Evolutionary conservation across 257 asterid species (phyloP).

Genomic region (Plantago ovata): DNA sequence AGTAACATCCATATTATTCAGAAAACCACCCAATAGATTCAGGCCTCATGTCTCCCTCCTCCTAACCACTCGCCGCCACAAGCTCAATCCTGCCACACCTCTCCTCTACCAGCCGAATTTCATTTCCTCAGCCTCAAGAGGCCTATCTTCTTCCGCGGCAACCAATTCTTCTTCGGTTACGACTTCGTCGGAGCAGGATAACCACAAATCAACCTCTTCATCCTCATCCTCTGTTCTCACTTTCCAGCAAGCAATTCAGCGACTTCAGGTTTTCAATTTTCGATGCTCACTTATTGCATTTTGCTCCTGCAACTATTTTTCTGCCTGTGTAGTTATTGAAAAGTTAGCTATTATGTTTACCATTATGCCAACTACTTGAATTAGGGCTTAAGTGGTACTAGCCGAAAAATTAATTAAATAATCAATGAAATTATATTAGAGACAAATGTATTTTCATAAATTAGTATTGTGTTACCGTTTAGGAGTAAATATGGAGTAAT

Average conservation of each 20-base stretch:
- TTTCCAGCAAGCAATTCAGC: constrained; percentile 94
- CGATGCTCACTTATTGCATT: not conserved
- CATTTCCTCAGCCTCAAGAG: constrained; percentile 31
- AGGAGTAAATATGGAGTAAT: too few relatives aligned
- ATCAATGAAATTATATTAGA: too few relatives aligned
- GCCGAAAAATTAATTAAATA: too few relatives aligned
- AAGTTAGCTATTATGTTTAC: not conserved
- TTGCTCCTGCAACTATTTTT: not conserved
- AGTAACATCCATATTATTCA: constrained; percentile 49
- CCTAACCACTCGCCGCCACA: constrained; percentile 23
- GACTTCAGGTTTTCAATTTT: constrained; percentile 60
- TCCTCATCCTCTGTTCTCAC: constrained; percentile 48
- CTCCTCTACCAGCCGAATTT: constrained; percentile 29
- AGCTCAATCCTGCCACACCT: constrained; percentile 18
- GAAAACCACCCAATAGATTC: constrained; percentile 31
- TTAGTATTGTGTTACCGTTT: too few relatives aligned
- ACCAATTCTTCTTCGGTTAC: constrained; percentile 34
- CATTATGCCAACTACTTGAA: too few relatives aligned
- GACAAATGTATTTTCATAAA: too few relatives aligned
- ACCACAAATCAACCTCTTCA: constrained; percentile 14
- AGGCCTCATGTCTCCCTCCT: constrained; percentile 35
- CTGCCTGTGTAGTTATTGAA: not conserved
- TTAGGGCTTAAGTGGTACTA: not conserved
- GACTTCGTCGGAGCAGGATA: constrained; percentile 25
- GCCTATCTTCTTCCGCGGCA: constrained; percentile 26